phyloP scores from a whole-genome alignment of 2,329 filamentous ascomycete genomes.

The Neodidymelliopsis sp. region DNA sequence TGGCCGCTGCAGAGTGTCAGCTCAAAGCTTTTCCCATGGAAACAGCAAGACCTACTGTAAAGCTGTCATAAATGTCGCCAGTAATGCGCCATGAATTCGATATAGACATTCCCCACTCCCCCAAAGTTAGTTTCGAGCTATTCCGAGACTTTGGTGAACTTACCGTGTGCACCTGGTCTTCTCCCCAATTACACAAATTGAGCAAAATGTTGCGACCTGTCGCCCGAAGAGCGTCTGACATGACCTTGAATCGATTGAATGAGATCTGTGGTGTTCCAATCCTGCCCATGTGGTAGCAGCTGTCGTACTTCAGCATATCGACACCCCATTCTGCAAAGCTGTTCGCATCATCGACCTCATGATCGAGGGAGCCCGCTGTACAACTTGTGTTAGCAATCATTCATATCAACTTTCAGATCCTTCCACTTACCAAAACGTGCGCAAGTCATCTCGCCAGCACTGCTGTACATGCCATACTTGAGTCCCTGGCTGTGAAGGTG shows the following conservation, averaged over 20 bases:
- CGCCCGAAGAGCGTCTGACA: conserved; percentile 33
- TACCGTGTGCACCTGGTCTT: conserved; percentile 39
- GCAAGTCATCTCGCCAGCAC: conserved; percentile 62
- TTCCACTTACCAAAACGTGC: conserved; percentile 64
- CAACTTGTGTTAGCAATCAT: conserved; percentile 13
- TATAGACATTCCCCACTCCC: conserved; percentile 45
- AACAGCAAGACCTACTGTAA: conserved; percentile 16
- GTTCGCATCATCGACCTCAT: conserved; percentile 36
- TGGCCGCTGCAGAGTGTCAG: conserved; percentile 22
- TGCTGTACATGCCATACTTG: conserved; percentile 70
- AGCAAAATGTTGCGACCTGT: conserved; percentile 36
- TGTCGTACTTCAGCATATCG: conserved; percentile 50
- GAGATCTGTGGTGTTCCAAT: conserved; percentile 36
- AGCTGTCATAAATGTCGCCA: conserved; percentile 42
- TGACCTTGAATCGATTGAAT: conserved; percentile 38
- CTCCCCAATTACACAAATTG: conserved; percentile 49
- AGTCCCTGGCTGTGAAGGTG: conserved; percentile 53
- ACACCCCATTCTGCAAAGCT: conserved; percentile 43
- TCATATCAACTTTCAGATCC: not conserved
- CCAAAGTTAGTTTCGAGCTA: conserved; percentile 4
- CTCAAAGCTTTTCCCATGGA: not conserved
- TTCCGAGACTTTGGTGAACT: not conserved
- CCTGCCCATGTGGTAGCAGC: conserved; percentile 44
- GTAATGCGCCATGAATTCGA: conserved; percentile 47
- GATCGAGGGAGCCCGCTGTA: conserved; percentile 35